A percentile compares a stretch with the other conserved stretches of the same genome.
phyloP scores from a whole-genome alignment of 2,329 filamentous ascomycete species.

The Nemania serpens region DNA sequence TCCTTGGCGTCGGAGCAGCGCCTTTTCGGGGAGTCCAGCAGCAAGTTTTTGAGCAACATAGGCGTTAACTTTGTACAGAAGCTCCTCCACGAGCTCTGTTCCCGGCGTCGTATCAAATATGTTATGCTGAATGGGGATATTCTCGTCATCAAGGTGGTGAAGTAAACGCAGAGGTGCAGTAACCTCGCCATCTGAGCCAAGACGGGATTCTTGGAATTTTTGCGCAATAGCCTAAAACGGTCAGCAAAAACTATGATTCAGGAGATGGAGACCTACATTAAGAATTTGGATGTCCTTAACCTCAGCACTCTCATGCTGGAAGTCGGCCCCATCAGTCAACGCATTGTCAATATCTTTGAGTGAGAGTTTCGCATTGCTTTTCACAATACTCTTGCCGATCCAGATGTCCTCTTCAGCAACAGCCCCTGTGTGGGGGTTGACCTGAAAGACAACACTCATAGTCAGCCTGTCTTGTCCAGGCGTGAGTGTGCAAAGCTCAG shows the following conservation, averaged over 20 bases:
- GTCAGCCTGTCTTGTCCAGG: conserved; percentile 90
- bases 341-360: conserved; percentile 87
- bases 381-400: conserved; percentile 92
- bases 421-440: conserved; percentile 78
- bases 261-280: conserved; percentile 56
- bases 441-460: conserved; percentile 90
- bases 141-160: conserved; percentile 96
- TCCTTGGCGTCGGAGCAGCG: conserved; percentile 84
- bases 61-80: conserved; percentile 90
- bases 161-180: conserved; percentile 87
- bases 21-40: conserved; percentile 84
- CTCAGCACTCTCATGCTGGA: conserved; percentile 67
- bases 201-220: conserved; percentile 87
- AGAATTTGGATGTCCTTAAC: conserved; percentile 81
- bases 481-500: conserved; percentile 84
- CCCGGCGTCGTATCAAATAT: conserved; percentile 90
- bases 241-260: conserved; percentile 31
- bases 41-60: conserved; percentile 86
- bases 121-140: conserved; percentile 94
- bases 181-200: conserved; percentile 77
- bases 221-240: conserved; percentile 69
- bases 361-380: conserved; percentile 83
- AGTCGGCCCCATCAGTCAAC: conserved; percentile 65
- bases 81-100: conserved; percentile 92
- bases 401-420: conserved; percentile 86